Evolutionary conservation across 805 yeast species (phyloP).

Genomic region (Yamadazyma kitorensis): DNA sequence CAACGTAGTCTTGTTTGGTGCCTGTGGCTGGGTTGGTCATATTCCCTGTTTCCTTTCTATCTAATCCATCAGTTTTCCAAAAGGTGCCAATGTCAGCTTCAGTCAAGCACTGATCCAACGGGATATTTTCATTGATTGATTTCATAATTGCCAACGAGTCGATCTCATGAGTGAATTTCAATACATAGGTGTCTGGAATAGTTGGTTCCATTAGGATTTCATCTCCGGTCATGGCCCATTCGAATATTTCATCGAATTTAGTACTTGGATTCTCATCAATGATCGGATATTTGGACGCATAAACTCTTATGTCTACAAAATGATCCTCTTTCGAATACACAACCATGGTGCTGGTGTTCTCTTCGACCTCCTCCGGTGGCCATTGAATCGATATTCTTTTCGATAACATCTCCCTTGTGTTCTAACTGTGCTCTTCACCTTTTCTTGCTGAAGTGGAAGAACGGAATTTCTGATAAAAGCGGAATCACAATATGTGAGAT

Average conservation of each 20-base stretch:
- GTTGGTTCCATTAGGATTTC: constrained; percentile 25
- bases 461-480: constrained; percentile 8
- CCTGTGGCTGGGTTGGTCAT: constrained; percentile 49
- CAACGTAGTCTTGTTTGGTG: constrained; percentile 43
- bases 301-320: constrained; percentile 47
- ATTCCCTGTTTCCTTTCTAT: constrained; percentile 48
- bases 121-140: constrained; percentile 27
- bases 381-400: constrained; percentile 53
- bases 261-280: constrained; percentile 4
- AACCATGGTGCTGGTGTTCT: constrained; percentile 48
- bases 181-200: constrained; percentile 30
- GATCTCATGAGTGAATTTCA: constrained; percentile 41
- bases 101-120: constrained; percentile 23
- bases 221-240: constrained; percentile 58
- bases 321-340: constrained; percentile 40
- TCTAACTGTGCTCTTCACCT: too few relatives aligned
- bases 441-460: constrained; percentile 14
- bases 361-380: constrained; percentile 42
- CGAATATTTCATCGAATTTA: constrained; percentile 35
- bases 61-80: constrained; percentile 33
- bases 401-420: constrained; percentile 43
- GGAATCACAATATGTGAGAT: too few relatives aligned
- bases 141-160: constrained; percentile 38
- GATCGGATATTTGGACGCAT: constrained; percentile 16
- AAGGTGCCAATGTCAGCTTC: constrained; percentile 49